Evolutionary conservation across 331 rosid species (phyloP), one percentile per base, ranked within the genome.

Genomic region (Spiraea crenata): DNA sequence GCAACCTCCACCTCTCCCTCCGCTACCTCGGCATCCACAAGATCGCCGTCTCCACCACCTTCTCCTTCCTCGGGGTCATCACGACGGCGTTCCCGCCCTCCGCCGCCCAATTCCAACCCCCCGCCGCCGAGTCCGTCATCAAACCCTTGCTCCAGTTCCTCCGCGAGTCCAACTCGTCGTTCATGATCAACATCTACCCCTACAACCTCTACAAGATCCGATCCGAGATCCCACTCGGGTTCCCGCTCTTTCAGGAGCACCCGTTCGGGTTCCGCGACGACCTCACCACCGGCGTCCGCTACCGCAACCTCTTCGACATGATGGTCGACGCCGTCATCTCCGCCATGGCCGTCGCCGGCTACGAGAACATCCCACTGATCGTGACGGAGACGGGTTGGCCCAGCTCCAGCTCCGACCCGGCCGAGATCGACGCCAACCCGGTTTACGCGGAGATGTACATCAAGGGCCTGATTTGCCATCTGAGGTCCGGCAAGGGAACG

Each of bases 341-440:
- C n/a, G 91, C 99, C 3, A 88, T 91, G 86, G 86, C 85, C 0
- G 76, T 84, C 60, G 82, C 87, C 0, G 99, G 99, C 0, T 76
- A 85, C 69, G 87, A 79, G 78, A 81, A 71, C 3, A 70, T 93
- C 2, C 97, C 95, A 4, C 9, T 93, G 5, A 41, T 91, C 0
- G 99, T 93, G 7, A 80, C 96, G 0, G 99, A 91, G 78, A 91
- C 99, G 0, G 97, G 97, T 13, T 93, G 99, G 99, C 99, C 97
- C 15, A 89, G 91, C 76, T 50, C 71, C 7, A 82, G 95, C 49
- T 45, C 59, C 42, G 71, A 65, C 50, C 71, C 70, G 0, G 19
- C 44, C 7, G 99, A 93, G 74, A 79, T 65, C 1, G 99, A 93
- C 16, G 97, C 96, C 1, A 89, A 91, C 65, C 31, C 67, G 16